Percentiles rank a stretch among this genome's conserved stretches.
Conservation (phyloP, 2,329 filamentous ascomycete species). For the Pleoardoris graminearum region DNA sequence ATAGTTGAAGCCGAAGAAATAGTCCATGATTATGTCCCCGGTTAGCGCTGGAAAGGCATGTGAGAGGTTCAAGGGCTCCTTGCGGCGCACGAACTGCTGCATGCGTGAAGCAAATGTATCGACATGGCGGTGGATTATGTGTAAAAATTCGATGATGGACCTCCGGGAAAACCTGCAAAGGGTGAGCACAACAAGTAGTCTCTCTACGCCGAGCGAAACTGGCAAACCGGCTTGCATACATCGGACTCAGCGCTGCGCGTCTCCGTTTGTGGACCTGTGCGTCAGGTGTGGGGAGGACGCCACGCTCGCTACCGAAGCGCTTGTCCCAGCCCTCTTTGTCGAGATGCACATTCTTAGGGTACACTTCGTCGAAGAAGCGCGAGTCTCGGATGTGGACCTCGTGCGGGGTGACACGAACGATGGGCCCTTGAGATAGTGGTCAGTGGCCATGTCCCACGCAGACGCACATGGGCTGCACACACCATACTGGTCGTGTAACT, state of each 20-base stretch:
- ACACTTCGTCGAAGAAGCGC: conserved; percentile 44
- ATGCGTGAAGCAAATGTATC: conserved; percentile 35
- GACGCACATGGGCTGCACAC: conserved; percentile 5
- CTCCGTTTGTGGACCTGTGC: conserved; percentile 36
- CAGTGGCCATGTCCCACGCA: conserved; percentile 11
- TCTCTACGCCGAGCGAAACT: too few species aligned
- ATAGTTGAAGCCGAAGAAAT: conserved; percentile 45
- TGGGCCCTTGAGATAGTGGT: conserved; percentile 37
- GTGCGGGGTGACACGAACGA: conserved; percentile 49
- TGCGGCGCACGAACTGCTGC: conserved; percentile 34
- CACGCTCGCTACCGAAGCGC: conserved; percentile 33
- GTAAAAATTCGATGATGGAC: conserved; percentile 40
- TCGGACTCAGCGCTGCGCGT: conserved; percentile 36
- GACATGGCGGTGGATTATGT: conserved; percentile 42
- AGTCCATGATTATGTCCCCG: conserved; percentile 53
- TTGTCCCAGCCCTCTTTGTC: conserved; percentile 44
- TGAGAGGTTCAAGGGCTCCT: conserved; percentile 36
- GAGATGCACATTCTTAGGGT: conserved; percentile 34
- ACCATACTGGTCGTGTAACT: conserved; percentile 41
- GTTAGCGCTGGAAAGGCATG: conserved; percentile 47
- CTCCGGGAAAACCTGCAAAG: conserved; percentile 40
- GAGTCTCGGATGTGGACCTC: conserved; percentile 50
- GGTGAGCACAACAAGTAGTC: conserved; percentile 13
- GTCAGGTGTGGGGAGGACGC: conserved; percentile 34
- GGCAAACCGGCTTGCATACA: conserved; percentile 25